These are phyloP conservation scores for Ascocoryne sarcoides DNA, from an alignment of 2,329 filamentous ascomycete genomes.

Conservation along the genomic window DNA sequence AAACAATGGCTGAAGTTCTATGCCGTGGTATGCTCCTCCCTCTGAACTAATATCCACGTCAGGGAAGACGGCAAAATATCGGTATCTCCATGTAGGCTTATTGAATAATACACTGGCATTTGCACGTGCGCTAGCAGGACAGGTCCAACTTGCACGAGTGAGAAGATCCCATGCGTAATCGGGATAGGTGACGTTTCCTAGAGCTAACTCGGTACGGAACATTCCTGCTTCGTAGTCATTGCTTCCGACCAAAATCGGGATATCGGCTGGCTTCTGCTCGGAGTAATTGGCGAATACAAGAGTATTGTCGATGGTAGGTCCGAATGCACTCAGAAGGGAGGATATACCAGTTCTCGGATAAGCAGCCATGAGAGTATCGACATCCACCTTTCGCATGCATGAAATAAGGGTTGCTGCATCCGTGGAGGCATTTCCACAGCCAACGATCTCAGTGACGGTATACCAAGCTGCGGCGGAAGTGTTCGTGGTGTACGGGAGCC, in stretches of 20 bases:
- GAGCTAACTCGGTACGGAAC: constrained; percentile 20
- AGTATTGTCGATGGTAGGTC: constrained; percentile 22
- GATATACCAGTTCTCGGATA: constrained; percentile 10
- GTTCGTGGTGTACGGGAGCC: constrained; percentile 16
- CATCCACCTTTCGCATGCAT: constrained; percentile 22
- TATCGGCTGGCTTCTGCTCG: constrained; percentile 14
- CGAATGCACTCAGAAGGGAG: constrained; percentile 17
- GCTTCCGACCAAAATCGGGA: constrained; percentile 28
- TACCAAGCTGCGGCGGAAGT: constrained; percentile 19
- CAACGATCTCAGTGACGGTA: constrained; percentile 17
- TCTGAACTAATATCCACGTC: constrained; percentile 25
- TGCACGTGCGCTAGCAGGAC: constrained; percentile 25
- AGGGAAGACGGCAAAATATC: constrained; percentile 31
- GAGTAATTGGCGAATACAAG: constrained; percentile 26
- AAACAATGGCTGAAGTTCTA: constrained; percentile 30
- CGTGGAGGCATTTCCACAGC: constrained; percentile 23
- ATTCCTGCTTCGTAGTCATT: constrained; percentile 29
- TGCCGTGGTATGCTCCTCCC: constrained; percentile 29
- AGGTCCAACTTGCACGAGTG: constrained; percentile 28
- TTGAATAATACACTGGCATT: constrained; percentile 20
- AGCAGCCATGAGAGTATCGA: constrained; percentile 14
- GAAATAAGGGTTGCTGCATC: constrained; percentile 16
- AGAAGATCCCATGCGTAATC: constrained; percentile 24
- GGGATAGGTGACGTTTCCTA: constrained; percentile 14
- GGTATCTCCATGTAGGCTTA: constrained; percentile 32